phyloP scores from a whole-genome alignment of 768 basidiomycete genomes.

The Lactarius tabidus region DNA sequence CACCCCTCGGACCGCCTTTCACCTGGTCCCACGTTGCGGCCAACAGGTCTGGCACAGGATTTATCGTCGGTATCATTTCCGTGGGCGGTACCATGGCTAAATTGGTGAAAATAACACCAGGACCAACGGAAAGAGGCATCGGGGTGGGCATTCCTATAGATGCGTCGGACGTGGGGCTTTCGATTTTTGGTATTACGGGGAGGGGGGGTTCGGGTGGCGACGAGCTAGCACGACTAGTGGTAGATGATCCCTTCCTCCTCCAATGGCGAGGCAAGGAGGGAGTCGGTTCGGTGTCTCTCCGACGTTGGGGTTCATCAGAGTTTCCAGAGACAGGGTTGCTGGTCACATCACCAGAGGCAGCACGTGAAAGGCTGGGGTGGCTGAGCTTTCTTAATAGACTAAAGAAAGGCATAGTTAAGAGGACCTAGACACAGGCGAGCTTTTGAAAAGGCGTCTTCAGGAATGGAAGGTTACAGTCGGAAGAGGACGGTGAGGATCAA shows the following conservation, averaged over 20 bases:
- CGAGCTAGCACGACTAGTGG: neutral
- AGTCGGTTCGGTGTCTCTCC: neutral
- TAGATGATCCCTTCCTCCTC: neutral
- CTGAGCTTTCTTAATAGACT: slow-evolving; percentile 4
- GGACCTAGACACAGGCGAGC: neutral
- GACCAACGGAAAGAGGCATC: neutral
- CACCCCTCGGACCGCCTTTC: neutral
- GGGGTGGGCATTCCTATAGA: neutral
- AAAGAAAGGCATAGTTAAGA: slow-evolving; percentile 3
- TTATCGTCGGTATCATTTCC: neutral
- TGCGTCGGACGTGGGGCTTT: neutral
- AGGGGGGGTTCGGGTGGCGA: neutral
- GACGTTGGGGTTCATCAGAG: neutral
- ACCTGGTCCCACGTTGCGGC: neutral
- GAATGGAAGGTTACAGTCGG: neutral
- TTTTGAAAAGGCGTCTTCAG: neutral
- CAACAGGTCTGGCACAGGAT: slow-evolving; percentile 1
- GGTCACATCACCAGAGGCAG: neutral
- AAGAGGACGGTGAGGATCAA: neutral
- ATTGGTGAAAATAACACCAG: neutral
- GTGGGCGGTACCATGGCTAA: neutral
- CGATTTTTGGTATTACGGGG: neutral
- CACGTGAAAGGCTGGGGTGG: neutral
- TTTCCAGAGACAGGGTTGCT: neutral
- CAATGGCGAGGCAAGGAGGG: neutral